Evolutionary conservation across 2,329 filamentous ascomycete genomes (phyloP).

Genomic region (Penicillium sclerotigenum): DNA sequence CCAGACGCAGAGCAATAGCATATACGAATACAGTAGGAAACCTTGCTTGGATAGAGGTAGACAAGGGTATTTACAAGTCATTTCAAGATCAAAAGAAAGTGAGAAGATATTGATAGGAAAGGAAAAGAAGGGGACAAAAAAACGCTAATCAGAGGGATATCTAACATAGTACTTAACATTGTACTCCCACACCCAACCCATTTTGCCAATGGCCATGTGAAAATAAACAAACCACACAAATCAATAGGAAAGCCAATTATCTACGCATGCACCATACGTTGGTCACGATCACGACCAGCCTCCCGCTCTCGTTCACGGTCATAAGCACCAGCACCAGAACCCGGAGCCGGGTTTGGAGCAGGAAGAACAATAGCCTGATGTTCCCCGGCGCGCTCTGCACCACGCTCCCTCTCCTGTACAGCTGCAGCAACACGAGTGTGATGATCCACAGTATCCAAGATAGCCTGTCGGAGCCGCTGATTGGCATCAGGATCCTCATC

Average conservation of each 20-base stretch:
- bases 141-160: slow-evolving; percentile 11
- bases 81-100: background rate
- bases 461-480: slow-evolving; percentile 42
- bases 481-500: slow-evolving; percentile 41
- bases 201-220: slow-evolving; percentile 15
- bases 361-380: background rate
- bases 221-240: slow-evolving; percentile 9
- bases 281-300: slow-evolving; percentile 27
- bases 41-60: background rate
- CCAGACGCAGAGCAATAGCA: background rate
- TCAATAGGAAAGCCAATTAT: background rate
- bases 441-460: slow-evolving; percentile 43
- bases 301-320: slow-evolving; percentile 17
- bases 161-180: slow-evolving; percentile 7
- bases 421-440: slow-evolving; percentile 36
- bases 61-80: background rate
- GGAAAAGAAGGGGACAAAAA: too few species aligned
- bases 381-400: slow-evolving; percentile 20
- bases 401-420: slow-evolving; percentile 30
- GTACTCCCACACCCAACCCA: slow-evolving; percentile 10
- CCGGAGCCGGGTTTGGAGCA: background rate
- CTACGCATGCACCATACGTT: slow-evolving; percentile 28
- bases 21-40: background rate
- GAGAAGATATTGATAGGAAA: background rate
- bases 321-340: background rate